Evolutionary conservation across 352 stramenopile species (phyloP).

Genomic region (Pythium pyrilobum): DNA sequence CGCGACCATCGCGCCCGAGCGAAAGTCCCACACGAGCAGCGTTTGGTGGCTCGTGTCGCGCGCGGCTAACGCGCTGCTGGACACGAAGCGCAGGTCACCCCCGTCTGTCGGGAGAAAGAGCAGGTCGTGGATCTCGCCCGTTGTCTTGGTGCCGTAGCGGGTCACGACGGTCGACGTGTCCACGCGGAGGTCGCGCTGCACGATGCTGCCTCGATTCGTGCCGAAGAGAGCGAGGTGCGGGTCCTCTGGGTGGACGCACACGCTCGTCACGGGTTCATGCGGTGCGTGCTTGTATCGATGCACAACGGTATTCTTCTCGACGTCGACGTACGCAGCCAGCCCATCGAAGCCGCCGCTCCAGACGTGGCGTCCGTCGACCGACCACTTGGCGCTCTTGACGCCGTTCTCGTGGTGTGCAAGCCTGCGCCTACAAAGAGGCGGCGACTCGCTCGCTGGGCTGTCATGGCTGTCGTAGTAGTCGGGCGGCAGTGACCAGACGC

Average conservation of each 20-base stretch:
- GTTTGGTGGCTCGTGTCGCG: constrained; percentile 55
- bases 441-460: not conserved
- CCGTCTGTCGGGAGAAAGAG: constrained; percentile 30
- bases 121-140: constrained; percentile 50
- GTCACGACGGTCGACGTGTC: not conserved
- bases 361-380: constrained; percentile 32
- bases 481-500: constrained; percentile 31
- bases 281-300: not conserved
- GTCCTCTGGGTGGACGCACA: not conserved
- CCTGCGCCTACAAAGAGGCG: constrained; percentile 1
- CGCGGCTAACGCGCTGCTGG: constrained; percentile 31
- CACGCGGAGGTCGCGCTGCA: constrained; percentile 29
- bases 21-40: constrained; percentile 59
- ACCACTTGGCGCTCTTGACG: constrained; percentile 55
- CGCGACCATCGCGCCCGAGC: constrained; percentile 33
- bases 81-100: constrained; percentile 32
- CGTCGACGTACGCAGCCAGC: constrained; percentile 6
- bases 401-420: constrained; percentile 29
- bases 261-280: constrained; percentile 2
- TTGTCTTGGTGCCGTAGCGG: constrained; percentile 20
- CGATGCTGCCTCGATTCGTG: constrained; percentile 7
- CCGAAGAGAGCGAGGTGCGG: constrained; percentile 1
- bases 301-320: not conserved
- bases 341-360: constrained; percentile 46
- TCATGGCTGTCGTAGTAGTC: constrained; percentile 1